Base-by-base conservation (phyloP, 768 basidiomycete genomes). In the Calvatia gigantea region DNA sequence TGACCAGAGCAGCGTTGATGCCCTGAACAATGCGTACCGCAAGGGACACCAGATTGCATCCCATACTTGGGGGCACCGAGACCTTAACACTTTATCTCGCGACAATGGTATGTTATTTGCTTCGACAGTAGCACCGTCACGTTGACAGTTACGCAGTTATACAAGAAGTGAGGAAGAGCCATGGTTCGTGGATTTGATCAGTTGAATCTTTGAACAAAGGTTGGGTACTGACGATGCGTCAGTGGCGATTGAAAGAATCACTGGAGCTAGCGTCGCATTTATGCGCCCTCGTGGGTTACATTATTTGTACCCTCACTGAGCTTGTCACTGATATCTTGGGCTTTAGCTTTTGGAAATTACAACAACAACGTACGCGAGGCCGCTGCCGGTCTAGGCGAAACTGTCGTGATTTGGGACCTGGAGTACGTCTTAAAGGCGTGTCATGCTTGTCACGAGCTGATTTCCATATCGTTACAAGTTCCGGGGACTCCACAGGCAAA, bases 51-150 rank as follows among this genome's bases (percentile, higher is more conserved):
- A 75, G 61, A 60, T 79, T 45, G 77, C 67, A 4, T 77, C 77
- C n/a, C 79, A 80, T 59, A 78, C 77, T 21, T 80, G 79, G 79
- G 58, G 63, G 11, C 79, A 80, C 56, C 57, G 60, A 9, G 66
- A 77, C 56, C 64, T 80, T 1, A 66, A 67, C 6, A 69, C 58
- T 2, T 62, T 79, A 31, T 62, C 64, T 19, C 64, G 62, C 61
- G 64, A 69, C 54, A 59, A 70, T 53, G 62, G 73, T 73, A 59
- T 23, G 63, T 61, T 29, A 2, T 6, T 9, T 21, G 25, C 19
- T 11, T 45, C 27, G 19, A 1, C 27, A 19, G 9, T 23, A 9
- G 12, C 8, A 23, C 6, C n/a, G 8, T 48, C 39, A 48, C 39
- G 44, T 7, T 32, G 46, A 12, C 6, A 14, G 52, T 38, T 33